A percentile compares a stretch with the other conserved stretches of the same genome.
These are phyloP conservation scores for Cordyceps militaris DNA, from an alignment of 2,329 filamentous ascomycete genomes.

Conservation along the genomic window DNA sequence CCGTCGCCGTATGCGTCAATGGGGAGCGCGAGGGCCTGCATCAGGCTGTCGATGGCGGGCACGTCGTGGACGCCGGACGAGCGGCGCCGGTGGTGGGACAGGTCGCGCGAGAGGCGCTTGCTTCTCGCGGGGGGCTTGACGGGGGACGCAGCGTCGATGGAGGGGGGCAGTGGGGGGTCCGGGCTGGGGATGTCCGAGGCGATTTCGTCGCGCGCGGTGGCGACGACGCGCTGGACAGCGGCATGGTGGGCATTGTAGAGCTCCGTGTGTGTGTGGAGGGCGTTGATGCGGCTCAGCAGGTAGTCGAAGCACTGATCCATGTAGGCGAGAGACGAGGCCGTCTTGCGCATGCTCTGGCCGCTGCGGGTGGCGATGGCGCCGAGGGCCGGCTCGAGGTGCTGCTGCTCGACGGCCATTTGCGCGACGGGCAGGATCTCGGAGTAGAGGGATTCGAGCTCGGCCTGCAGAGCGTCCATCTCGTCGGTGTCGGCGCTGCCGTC, in stretches of 20 bases:
- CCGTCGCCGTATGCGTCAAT: slow-evolving; percentile 28
- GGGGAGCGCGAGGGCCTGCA: slow-evolving; percentile 39
- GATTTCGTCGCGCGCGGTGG: slow-evolving; percentile 39
- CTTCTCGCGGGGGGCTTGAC: slow-evolving; percentile 26
- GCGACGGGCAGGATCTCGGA: slow-evolving; percentile 62
- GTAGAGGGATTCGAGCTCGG: slow-evolving; percentile 62
- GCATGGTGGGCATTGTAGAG: slow-evolving; percentile 40
- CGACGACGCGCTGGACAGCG: slow-evolving; percentile 32
- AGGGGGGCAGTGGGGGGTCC: not conserved
- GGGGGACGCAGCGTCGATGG: slow-evolving; percentile 24
- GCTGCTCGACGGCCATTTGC: slow-evolving; percentile 63
- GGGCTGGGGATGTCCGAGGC: slow-evolving; percentile 21
- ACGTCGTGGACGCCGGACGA: slow-evolving; percentile 33
- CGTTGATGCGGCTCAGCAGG: slow-evolving; percentile 39
- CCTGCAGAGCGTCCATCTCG: slow-evolving; percentile 47
- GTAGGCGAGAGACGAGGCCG: slow-evolving; percentile 43
- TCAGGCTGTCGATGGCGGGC: slow-evolving; percentile 39
- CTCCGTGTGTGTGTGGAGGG: slow-evolving; percentile 35
- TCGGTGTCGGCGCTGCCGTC: slow-evolving; percentile 24
- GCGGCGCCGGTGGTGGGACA: slow-evolving; percentile 22
- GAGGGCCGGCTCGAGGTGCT: slow-evolving; percentile 56
- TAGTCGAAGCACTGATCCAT: slow-evolving; percentile 46
- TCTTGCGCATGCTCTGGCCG: slow-evolving; percentile 36
- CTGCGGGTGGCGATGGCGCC: slow-evolving; percentile 36
- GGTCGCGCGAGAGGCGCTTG: slow-evolving; percentile 12